A percentile compares a stretch with the other conserved stretches of the same genome.
phyloP scores from a whole-genome alignment of 2,329 filamentous ascomycete species.

The Colletotrichum orchidophilum region DNA sequence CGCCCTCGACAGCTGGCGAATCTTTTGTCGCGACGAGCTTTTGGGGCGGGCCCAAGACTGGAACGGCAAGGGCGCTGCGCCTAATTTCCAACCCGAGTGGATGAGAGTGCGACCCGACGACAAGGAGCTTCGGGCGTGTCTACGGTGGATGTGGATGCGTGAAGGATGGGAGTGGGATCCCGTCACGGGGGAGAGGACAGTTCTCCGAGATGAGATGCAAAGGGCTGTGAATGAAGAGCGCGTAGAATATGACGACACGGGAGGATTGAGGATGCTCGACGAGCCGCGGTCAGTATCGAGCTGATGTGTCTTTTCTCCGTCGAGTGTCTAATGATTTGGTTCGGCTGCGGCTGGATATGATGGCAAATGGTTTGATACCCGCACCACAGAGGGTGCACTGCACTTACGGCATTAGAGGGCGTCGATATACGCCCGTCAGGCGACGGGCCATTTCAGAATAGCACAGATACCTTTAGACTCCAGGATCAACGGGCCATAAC shows the following conservation, averaged over 20 bases:
- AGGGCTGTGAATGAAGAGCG: conserved; percentile 65
- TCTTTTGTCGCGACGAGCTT: conserved; percentile 86
- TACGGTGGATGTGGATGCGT: conserved; percentile 92
- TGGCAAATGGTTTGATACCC: conserved; percentile 22
- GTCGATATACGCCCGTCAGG: background rate
- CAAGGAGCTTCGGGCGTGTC: conserved; percentile 87
- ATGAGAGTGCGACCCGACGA: conserved; percentile 84
- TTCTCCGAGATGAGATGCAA: conserved; percentile 62
- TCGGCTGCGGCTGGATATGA: conserved; percentile 3
- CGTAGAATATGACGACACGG: conserved; percentile 64
- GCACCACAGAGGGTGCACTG: conserved; percentile 12
- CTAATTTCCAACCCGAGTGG: conserved; percentile 85
- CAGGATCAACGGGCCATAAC: background rate
- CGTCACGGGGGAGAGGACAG: conserved; percentile 69
- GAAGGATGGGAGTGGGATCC: conserved; percentile 87
- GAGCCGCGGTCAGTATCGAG: conserved; percentile 5
- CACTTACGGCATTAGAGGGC: background rate
- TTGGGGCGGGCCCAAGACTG: conserved; percentile 73
- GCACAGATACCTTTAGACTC: background rate
- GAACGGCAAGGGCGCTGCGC: conserved; percentile 64
- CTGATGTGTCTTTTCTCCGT: background rate
- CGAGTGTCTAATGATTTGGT: background rate
- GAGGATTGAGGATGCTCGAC: conserved; percentile 53
- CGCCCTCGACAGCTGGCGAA: conserved; percentile 89
- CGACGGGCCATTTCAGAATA: background rate